phyloP scores from a whole-genome alignment of 345 rosid species.

The Bruguiera gymnorhiza region DNA sequence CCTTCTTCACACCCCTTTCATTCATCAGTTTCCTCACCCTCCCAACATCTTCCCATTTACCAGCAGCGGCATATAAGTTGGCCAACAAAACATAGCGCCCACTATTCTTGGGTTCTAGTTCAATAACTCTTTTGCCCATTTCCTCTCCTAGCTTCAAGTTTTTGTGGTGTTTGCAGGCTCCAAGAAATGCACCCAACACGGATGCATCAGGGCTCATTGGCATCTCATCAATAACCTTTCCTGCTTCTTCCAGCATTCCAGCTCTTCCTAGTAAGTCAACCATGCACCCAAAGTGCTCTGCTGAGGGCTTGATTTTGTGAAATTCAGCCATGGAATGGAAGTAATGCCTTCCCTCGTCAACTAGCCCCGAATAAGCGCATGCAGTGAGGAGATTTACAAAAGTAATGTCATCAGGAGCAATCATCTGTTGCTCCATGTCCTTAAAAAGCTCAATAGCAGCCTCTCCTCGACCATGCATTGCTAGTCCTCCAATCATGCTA shows the following conservation, averaged over 20 bases:
- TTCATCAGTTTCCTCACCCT: constrained; percentile 41
- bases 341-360: constrained; percentile 32
- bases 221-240: constrained; percentile 31
- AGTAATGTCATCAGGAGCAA: constrained; percentile 36
- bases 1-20: constrained; percentile 37
- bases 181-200: constrained; percentile 39
- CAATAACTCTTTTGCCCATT: constrained; percentile 35
- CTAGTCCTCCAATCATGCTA: constrained; percentile 47
- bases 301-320: constrained; percentile 27
- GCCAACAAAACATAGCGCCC: constrained; percentile 44
- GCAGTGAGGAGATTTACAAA: constrained; percentile 41
- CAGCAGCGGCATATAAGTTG: constrained; percentile 38
- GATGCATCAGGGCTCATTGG: constrained; percentile 35
- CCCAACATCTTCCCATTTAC: constrained; percentile 42
- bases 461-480: constrained; percentile 38
- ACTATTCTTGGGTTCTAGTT: constrained; percentile 41
- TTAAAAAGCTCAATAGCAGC: constrained; percentile 34
- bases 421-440: constrained; percentile 32
- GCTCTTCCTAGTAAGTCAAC: constrained; percentile 46
- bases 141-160: constrained; percentile 39
- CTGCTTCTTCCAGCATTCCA: constrained; percentile 41
- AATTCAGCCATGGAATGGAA: constrained; percentile 28
- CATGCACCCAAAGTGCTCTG: constrained; percentile 43
- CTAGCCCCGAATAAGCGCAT: constrained; percentile 45
- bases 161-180: constrained; percentile 38